Evolutionary conservation across 805 yeast species (phyloP).

Genomic region (Zygosaccharomyces bisporus): DNA sequence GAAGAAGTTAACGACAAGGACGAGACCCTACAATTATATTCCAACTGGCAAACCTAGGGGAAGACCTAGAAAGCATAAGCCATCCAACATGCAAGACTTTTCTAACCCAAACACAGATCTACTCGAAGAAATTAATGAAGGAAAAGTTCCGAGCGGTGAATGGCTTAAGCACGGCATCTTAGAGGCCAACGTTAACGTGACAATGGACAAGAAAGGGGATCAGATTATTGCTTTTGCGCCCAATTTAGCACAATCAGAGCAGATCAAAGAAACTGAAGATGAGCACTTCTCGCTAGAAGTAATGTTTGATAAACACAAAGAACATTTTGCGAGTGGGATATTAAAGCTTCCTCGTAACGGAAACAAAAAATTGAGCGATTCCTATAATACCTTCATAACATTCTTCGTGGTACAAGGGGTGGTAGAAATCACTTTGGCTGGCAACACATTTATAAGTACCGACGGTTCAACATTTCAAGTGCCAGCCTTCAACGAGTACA

Average conservation of each 20-base stretch:
- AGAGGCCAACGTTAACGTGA: constrained; percentile 31
- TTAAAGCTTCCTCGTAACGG: constrained; percentile 60
- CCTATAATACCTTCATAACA: constrained; percentile 56
- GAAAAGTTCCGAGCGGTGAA: constrained; percentile 22
- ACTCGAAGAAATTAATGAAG: constrained; percentile 24
- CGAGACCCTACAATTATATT: constrained; percentile 25
- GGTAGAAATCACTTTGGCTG: constrained; percentile 62
- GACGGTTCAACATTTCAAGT: constrained; percentile 77
- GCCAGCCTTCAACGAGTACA: constrained; percentile 73
- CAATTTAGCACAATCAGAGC: constrained; percentile 45
- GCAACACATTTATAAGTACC: constrained; percentile 54
- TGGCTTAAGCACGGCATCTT: constrained; percentile 33
- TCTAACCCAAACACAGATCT: constrained; percentile 23
- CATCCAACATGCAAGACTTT: constrained; percentile 2
- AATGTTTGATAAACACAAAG: constrained; percentile 58
- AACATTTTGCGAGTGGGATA: constrained; percentile 69
- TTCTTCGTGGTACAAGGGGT: constrained; percentile 73
- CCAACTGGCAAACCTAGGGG: constrained; percentile 30
- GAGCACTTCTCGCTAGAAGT: constrained; percentile 61
- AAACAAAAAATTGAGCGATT: constrained; percentile 59
- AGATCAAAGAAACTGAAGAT: constrained; percentile 39
- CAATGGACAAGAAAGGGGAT: constrained; percentile 21
- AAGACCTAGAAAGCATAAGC: constrained; percentile 27
- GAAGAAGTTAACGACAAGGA: constrained; percentile 13
- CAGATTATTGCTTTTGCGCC: constrained; percentile 61